Conservation (phyloP, 2,329 filamentous ascomycete genomes). For the Malbranchea cinnamomea region DNA sequence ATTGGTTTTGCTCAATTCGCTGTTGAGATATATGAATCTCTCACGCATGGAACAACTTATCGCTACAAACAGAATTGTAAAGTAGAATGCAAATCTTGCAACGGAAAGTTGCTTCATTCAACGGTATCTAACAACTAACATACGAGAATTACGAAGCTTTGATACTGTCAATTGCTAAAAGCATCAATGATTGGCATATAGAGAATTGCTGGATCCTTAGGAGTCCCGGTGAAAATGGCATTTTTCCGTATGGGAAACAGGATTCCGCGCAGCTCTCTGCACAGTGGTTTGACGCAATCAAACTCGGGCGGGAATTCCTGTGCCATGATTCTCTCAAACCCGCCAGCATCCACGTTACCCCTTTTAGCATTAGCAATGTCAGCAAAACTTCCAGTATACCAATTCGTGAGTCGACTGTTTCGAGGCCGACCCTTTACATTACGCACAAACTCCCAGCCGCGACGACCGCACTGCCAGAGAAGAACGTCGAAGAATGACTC, state of each 20-base stretch:
- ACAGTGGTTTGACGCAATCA: constrained; percentile 13
- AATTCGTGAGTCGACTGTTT: constrained; percentile 10
- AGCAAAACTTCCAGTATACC: constrained; percentile 15
- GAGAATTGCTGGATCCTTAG: constrained; percentile 8
- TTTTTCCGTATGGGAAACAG: constrained; percentile 9
- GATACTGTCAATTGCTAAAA: too few species aligned
- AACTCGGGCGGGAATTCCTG: constrained; percentile 15
- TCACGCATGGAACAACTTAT: too few species aligned
- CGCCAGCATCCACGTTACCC: constrained; percentile 9
- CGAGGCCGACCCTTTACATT: neutral
- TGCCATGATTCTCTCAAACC: constrained; percentile 13
- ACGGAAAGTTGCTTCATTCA: too few species aligned
- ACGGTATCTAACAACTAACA: too few species aligned
- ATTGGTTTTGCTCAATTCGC: too few species aligned
- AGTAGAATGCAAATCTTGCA: too few species aligned
- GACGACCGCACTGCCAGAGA: constrained; percentile 14
- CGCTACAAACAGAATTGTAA: too few species aligned
- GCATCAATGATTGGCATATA: constrained; percentile 12
- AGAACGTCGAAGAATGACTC: constrained; percentile 22
- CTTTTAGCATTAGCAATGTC: constrained; percentile 14
- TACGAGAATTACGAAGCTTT: too few species aligned
- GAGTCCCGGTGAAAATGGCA: constrained; percentile 8
- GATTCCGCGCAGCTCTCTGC: constrained; percentile 11
- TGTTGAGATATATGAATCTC: too few species aligned
- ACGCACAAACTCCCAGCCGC: too few species aligned